Evolutionary conservation across 2,329 filamentous ascomycete genomes (phyloP), one percentile per base, ranked within the genome.

Genomic region (Elsinoe fawcettii): DNA sequence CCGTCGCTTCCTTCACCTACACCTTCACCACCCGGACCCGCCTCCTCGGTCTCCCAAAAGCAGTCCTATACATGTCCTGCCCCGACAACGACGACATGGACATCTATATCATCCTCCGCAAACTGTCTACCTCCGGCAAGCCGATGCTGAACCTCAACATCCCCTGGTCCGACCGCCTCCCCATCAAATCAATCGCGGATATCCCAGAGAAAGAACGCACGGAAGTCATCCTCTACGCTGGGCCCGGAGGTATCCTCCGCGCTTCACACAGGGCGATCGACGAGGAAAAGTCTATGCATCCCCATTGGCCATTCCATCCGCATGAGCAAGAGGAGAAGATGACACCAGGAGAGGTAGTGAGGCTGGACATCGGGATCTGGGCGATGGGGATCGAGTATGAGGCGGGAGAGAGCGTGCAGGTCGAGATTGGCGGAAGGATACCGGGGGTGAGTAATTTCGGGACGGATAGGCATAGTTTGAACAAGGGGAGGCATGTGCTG

Each of bases 101-200:
- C 22, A 70, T 77, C 1, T 78, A 71, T 51, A 66, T 76, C 3
- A 69, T 74, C 6, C 55, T 79, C 2, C 68, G 74, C 5, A 80
- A 80, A 63, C 63, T 69, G 14, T 73, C 75, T 47, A 69, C 65
- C 11, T 62, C 73, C 3, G 75, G 76, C 1, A 74, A 75, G 14
- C 60, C 67, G 0, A 60, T 77, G 53, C 67, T 72, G 60, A 70
- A 75, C 39, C 64, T 77, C 9, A 74, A 74, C 58, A 72, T 79
- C 49, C 76, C 76, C 0, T 68, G 70, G 60, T 63, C 68, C 2
- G 65, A 67, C 0, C 63, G 67, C 0, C 14, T 49, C 11, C 68
- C 69, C 0, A 58, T 66, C n/a, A 66, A 67, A 12, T 66, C 65
- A 0, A 67, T 80, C 74, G 74, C 86, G 79, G 58, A 86, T 79